phyloP scores from a whole-genome alignment of 176 grass and related monocot species.

The Dactylis glomerata region DNA sequence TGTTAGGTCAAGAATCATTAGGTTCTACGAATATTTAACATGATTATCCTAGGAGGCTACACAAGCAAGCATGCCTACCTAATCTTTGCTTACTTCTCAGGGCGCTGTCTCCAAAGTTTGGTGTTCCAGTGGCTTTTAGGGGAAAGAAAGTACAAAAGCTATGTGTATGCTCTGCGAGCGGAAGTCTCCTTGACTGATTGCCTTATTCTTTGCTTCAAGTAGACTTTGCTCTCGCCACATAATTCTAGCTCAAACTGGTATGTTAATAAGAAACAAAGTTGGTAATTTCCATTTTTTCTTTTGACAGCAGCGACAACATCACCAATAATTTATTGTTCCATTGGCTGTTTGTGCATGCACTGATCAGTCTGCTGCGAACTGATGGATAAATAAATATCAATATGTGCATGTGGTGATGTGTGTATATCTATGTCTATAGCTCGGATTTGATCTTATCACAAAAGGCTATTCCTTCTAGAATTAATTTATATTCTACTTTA shows the following conservation, averaged over 20 bases:
- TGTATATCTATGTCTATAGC: background rate
- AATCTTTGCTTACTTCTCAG: slow-evolving; percentile 71
- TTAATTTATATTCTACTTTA: background rate
- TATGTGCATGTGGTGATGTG: too few relatives aligned
- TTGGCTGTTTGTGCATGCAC: background rate
- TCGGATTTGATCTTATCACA: slow-evolving; percentile 28
- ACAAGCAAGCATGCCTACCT: slow-evolving; percentile 51
- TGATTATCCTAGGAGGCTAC: slow-evolving; percentile 26
- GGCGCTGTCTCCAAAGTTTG: slow-evolving; percentile 81
- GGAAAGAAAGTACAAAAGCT: slow-evolving; percentile 37
- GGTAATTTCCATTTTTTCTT: background rate
- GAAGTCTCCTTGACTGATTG: slow-evolving; percentile 44
- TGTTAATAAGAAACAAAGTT: background rate
- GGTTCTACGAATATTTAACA: slow-evolving; percentile 40
- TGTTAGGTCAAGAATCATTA: slow-evolving; percentile 64
- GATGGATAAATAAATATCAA: background rate
- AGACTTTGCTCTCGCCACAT: slow-evolving; percentile 22
- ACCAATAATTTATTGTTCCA: background rate
- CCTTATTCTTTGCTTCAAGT: slow-evolving; percentile 33
- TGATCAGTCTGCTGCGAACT: background rate
- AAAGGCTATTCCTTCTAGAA: slow-evolving; percentile 20
- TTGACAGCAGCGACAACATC: background rate
- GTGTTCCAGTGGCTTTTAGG: slow-evolving; percentile 42
- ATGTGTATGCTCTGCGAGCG: slow-evolving; percentile 25
- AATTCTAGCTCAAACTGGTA: slow-evolving; percentile 27